Evolutionary conservation across 1,139 yeast genomes (phyloP).

Genomic region (Geotrichum restrictum): DNA sequence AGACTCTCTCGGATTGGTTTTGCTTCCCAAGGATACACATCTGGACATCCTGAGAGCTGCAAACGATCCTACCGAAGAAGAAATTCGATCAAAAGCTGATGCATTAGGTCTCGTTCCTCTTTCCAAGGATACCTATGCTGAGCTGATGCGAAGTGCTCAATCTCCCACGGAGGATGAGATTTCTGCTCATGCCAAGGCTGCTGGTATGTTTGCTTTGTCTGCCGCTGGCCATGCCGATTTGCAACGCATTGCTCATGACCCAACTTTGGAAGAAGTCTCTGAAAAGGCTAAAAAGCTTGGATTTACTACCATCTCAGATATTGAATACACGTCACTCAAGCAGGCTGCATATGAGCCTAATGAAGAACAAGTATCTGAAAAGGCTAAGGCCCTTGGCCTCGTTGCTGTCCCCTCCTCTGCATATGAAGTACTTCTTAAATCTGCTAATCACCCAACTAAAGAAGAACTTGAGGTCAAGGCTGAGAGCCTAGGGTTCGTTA

Average conservation of each 20-base stretch:
- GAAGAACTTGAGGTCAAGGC: slow-evolving; percentile 49
- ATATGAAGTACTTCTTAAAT: slow-evolving; percentile 15
- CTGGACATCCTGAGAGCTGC: slow-evolving; percentile 19
- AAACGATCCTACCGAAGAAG: slow-evolving; percentile 39
- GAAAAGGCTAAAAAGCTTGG: slow-evolving; percentile 27
- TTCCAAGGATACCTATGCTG: slow-evolving; percentile 33
- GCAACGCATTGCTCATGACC: slow-evolving; percentile 13
- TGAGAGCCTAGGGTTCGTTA: slow-evolving; percentile 35
- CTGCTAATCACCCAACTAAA: slow-evolving; percentile 26
- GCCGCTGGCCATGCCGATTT: slow-evolving; percentile 25
- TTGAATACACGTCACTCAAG: slow-evolving; percentile 34
- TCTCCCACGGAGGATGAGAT: slow-evolving; percentile 21
- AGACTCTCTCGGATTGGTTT: slow-evolving; percentile 27
- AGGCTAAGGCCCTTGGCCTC: slow-evolving; percentile 8
- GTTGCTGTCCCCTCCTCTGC: slow-evolving; percentile 11
- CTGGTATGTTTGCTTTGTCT: slow-evolving; percentile 31
- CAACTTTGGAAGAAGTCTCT: slow-evolving; percentile 22
- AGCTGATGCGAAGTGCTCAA: slow-evolving; percentile 38
- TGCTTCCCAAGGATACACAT: slow-evolving; percentile 30
- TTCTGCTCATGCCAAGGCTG: slow-evolving; percentile 35
- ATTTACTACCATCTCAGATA: slow-evolving; percentile 24
- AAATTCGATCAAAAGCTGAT: slow-evolving; percentile 39
- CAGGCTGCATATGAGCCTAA: slow-evolving; percentile 18
- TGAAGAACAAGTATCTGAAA: slow-evolving; percentile 18
- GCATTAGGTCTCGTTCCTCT: slow-evolving; percentile 29